Conservation (phyloP, 2,329 filamentous ascomycete genomes). For the Hysterium pulicare region DNA sequence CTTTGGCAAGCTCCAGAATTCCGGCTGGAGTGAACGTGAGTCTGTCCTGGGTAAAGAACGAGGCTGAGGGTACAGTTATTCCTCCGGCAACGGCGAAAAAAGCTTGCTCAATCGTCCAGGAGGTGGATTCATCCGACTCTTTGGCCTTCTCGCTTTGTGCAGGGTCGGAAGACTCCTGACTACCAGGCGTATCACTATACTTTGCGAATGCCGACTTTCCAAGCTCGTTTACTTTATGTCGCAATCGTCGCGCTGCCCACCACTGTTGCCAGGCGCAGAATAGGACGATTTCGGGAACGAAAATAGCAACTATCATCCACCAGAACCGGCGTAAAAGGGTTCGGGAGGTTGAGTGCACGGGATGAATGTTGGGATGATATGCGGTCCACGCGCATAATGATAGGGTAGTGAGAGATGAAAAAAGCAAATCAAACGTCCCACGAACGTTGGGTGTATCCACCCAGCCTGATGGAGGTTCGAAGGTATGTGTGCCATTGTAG, state of each 20-base stretch:
- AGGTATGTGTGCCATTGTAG: not conserved
- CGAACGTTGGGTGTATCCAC: constrained; percentile 12
- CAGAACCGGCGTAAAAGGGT: constrained; percentile 5
- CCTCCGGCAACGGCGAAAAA: constrained; percentile 21
- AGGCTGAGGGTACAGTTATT: constrained; percentile 11
- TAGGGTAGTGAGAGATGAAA: constrained; percentile 21
- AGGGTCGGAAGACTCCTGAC: not conserved
- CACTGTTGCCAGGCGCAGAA: constrained; percentile 23
- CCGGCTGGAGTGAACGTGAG: constrained; percentile 18
- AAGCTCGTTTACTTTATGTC: constrained; percentile 8
- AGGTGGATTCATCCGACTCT: not conserved
- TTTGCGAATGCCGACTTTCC: constrained; percentile 3
- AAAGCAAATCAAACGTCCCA: constrained; percentile 19
- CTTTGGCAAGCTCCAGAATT: constrained; percentile 11
- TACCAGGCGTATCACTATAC: not conserved
- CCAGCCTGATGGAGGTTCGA: constrained; percentile 10
- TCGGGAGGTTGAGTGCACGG: not conserved
- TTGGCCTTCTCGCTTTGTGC: not conserved
- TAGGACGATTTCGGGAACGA: constrained; percentile 20
- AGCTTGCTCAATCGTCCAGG: constrained; percentile 11
- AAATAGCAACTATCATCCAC: constrained; percentile 19
- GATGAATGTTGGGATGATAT: constrained; percentile 22
- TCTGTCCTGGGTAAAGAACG: constrained; percentile 3
- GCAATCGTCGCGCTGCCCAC: constrained; percentile 11
- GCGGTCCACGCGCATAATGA: constrained; percentile 24